phyloP scores from a whole-genome alignment of 2,329 filamentous ascomycete species.

The Cladophialophora exuberans region DNA sequence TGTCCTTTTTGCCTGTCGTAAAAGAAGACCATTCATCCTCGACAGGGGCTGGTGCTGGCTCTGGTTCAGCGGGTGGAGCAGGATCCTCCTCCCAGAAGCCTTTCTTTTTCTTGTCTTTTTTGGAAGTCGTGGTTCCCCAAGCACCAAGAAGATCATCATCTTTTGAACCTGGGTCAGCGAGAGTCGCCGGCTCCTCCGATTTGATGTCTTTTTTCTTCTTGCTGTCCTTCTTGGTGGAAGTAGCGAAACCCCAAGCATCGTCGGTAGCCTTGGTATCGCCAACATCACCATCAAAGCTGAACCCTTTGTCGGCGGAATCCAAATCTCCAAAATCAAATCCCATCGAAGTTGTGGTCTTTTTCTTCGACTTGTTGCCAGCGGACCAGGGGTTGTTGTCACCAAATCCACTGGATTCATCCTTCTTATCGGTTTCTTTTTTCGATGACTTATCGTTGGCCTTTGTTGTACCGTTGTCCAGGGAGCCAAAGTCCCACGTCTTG shows the following conservation, averaged over 20 bases:
- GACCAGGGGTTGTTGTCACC: constrained; percentile 46
- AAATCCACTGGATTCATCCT: constrained; percentile 33
- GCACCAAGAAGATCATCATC: constrained; percentile 39
- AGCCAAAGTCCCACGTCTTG: constrained; percentile 58
- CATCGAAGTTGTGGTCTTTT: constrained; percentile 40
- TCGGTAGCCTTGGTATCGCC: constrained; percentile 44
- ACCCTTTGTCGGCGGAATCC: constrained; percentile 45
- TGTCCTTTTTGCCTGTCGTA: constrained; percentile 36
- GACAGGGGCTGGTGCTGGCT: constrained; percentile 36
- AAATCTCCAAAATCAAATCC: constrained; percentile 50
- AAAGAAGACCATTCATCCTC: constrained; percentile 32
- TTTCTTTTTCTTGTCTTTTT: constrained; percentile 50
- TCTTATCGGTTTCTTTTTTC: constrained; percentile 35
- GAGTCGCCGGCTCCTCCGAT: constrained; percentile 35
- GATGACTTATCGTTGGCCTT: constrained; percentile 37
- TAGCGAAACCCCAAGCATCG: constrained; percentile 43
- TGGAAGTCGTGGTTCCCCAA: constrained; percentile 43
- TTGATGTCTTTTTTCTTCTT: constrained; percentile 52
- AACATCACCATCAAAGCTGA: constrained; percentile 51
- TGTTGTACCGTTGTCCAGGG: constrained; percentile 37
- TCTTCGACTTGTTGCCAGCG: constrained; percentile 40
- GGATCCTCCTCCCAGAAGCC: constrained; percentile 25
- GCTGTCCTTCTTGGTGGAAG: constrained; percentile 49
- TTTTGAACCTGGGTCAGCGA: constrained; percentile 31
- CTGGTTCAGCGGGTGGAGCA: constrained; percentile 30